Conservation (phyloP, 768 basidiomycete species). For the Lentinula edodes region DNA sequence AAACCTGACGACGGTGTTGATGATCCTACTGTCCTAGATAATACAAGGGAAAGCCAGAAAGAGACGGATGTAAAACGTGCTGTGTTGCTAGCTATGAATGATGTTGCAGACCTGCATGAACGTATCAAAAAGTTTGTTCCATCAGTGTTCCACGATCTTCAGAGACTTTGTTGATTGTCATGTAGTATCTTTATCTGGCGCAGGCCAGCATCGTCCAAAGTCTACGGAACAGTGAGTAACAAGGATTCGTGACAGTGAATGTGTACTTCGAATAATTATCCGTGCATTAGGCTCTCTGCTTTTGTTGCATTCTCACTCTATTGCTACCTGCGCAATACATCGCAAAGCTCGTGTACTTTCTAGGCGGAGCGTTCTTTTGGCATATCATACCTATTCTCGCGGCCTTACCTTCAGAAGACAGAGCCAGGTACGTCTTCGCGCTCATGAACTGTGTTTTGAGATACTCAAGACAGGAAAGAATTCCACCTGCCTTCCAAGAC, state of each 20-base stretch:
- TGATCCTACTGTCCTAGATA: slow-evolving; percentile 22
- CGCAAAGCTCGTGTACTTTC: slow-evolving; percentile 39
- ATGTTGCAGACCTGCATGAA: slow-evolving; percentile 58
- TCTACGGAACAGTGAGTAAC: slow-evolving; percentile 41
- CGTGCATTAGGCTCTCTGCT: slow-evolving; percentile 27
- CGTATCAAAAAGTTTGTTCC: slow-evolving; percentile 52
- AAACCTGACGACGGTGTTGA: slow-evolving; percentile 1
- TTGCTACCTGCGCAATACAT: slow-evolving; percentile 46
- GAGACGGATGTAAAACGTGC: slow-evolving; percentile 38
- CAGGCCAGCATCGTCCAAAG: slow-evolving; percentile 40
- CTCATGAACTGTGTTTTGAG: neutral
- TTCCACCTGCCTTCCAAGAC: slow-evolving; percentile 42
- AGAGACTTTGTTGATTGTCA: neutral
- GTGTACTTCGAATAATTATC: slow-evolving; percentile 4
- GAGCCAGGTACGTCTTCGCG: slow-evolving; percentile 31
- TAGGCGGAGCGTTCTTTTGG: slow-evolving; percentile 55
- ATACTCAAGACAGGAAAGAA: slow-evolving; percentile 20
- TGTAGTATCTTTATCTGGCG: slow-evolving; percentile 67
- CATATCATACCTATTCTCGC: slow-evolving; percentile 53
- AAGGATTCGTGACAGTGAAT: neutral
- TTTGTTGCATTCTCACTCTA: slow-evolving; percentile 32
- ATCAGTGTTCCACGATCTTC: neutral
- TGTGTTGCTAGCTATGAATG: slow-evolving; percentile 34
- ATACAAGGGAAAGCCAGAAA: slow-evolving; percentile 26
- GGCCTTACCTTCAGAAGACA: slow-evolving; percentile 41